phyloP scores from a whole-genome alignment of 73 alveolate species.

The Tetrahymena malaccensis region DNA sequence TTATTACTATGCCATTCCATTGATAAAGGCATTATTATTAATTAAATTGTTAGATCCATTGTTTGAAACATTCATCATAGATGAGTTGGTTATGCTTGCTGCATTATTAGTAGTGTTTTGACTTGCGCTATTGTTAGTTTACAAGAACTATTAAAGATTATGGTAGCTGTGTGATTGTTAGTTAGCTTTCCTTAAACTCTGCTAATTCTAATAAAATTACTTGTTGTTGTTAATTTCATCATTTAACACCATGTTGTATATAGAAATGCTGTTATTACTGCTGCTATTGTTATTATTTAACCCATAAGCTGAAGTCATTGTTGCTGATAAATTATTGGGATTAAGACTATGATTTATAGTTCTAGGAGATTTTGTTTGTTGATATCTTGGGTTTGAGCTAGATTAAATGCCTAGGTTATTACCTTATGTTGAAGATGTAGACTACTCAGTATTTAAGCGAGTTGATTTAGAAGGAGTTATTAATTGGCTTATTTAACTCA shows the following conservation, averaged over 20 bases:
- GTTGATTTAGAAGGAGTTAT: background rate
- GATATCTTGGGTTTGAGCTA: background rate
- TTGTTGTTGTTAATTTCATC: background rate
- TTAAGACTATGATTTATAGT: background rate
- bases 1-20: background rate
- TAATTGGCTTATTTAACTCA: background rate
- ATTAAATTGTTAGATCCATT: background rate
- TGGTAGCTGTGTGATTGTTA: background rate
- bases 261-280: background rate
- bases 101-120: background rate
- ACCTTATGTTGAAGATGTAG: background rate
- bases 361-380: background rate
- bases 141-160: background rate
- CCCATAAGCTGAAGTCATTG: background rate
- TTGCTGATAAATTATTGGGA: background rate
- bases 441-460: background rate
- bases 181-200: background rate
- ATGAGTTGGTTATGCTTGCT: background rate
- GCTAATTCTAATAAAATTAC: background rate
- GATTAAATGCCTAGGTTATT: background rate
- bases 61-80: background rate
- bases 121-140: background rate
- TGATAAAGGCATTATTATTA: background rate
- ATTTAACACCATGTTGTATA: background rate
- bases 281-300: background rate